Percentiles rank a stretch among this genome's conserved stretches.
Conservation (phyloP, 805 yeast genomes). For the Ogataea allantospora region DNA sequence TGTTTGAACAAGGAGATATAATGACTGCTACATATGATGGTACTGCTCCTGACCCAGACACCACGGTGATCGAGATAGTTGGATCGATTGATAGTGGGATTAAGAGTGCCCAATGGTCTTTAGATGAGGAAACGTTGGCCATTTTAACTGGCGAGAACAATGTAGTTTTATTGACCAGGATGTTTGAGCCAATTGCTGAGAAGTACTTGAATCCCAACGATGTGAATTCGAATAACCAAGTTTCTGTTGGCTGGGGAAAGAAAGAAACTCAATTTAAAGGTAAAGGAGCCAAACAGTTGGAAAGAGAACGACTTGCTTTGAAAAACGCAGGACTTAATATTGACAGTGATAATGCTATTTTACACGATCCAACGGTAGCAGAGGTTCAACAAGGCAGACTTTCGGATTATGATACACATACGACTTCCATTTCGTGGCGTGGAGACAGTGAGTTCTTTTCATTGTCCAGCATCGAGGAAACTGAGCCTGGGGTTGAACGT, state of each 20-base stretch:
- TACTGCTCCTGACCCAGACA: slow-evolving; percentile 43
- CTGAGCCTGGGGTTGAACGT: slow-evolving; percentile 44
- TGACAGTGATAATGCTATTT: slow-evolving; percentile 49
- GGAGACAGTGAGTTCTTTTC: slow-evolving; percentile 89
- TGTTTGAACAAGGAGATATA: slow-evolving; percentile 76
- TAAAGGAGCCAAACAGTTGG: slow-evolving; percentile 79
- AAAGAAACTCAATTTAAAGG: slow-evolving; percentile 97
- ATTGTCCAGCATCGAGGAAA: slow-evolving; percentile 59
- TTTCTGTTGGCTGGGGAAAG: slow-evolving; percentile 98
- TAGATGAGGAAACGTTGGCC: slow-evolving; percentile 83
- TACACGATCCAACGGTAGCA: slow-evolving; percentile 87
- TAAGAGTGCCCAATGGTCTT: slow-evolving; percentile 77
- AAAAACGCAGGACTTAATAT: slow-evolving; percentile 67
- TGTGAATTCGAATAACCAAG: slow-evolving; percentile 70
- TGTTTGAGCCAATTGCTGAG: slow-evolving; percentile 79
- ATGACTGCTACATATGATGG: slow-evolving; percentile 61
- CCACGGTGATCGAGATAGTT: slow-evolving; percentile 67
- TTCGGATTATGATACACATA: slow-evolving; percentile 51
- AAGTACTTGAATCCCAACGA: slow-evolving; percentile 58
- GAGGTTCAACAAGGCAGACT: slow-evolving; percentile 67
- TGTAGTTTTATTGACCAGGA: slow-evolving; percentile 65
- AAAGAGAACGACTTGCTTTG: slow-evolving; percentile 57
- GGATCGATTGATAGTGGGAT: slow-evolving; percentile 83
- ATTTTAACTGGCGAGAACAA: slow-evolving; percentile 62
- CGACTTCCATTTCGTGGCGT: slow-evolving; percentile 76